Percentiles rank a stretch among this genome's conserved stretches.
Conservation (phyloP, 306 rosid genomes). For the Acmispon strigosus region DNA sequence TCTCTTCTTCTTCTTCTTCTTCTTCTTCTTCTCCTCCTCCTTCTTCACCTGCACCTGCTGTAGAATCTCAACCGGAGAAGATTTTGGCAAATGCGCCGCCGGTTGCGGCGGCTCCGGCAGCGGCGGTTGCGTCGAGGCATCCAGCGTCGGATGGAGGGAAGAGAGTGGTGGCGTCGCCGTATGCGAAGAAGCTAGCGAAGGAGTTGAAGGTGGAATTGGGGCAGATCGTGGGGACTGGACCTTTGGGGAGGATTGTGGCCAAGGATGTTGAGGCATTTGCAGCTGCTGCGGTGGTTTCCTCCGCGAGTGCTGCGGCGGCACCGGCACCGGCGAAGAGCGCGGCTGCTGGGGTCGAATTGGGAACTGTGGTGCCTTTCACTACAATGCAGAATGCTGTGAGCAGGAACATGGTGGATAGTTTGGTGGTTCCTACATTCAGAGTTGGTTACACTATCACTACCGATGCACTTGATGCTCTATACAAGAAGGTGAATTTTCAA, state of each 20-base stretch:
- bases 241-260: constrained; percentile 83
- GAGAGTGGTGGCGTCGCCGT: constrained; percentile 87
- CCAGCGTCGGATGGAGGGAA: constrained; percentile 95
- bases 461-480: constrained; percentile 79
- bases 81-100: constrained; percentile 27
- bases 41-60: neutral
- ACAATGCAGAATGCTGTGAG: constrained; percentile 97
- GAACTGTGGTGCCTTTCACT: constrained; percentile 81
- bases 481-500: constrained; percentile 64
- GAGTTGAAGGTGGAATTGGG: constrained; percentile 76
- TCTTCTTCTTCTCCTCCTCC: neutral
- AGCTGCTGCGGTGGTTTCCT: constrained; percentile 12
- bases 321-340: neutral
- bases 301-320: neutral
- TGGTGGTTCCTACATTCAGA: constrained; percentile 78
- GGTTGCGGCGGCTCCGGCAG: neutral
- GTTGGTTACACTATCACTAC: constrained; percentile 89
- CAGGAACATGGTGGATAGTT: constrained; percentile 86
- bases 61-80: constrained; percentile 30
- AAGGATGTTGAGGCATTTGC: constrained; percentile 84
- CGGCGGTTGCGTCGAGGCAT: constrained; percentile 44
- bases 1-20: constrained; percentile 28
- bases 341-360: constrained; percentile 54
- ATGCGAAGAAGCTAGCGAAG: constrained; percentile 90
- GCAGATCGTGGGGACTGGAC: constrained; percentile 67